A percentile compares a stretch with the other conserved stretches of the same genome.
Evolutionary conservation across 495 filamentous ascomycete genomes (phyloP).

Genomic region (Chlorociboria aeruginascens): DNA sequence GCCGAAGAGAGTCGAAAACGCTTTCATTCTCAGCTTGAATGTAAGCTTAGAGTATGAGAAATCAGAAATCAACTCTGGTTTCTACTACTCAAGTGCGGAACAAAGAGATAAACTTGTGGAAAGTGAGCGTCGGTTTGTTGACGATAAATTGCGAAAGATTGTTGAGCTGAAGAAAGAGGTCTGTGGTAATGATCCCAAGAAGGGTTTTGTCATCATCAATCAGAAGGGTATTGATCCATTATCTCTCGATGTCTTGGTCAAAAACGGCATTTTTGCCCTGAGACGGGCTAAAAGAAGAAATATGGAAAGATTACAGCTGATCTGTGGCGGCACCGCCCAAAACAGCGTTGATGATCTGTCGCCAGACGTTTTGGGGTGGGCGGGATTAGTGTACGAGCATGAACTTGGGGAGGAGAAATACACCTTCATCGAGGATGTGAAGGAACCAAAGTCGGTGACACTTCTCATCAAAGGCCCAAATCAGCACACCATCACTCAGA

Average conservation of each 20-base stretch:
- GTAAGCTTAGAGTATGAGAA: constrained; percentile 98
- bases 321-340: constrained; percentile 82
- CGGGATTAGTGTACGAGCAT: constrained; percentile 92
- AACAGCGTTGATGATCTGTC: constrained; percentile 93
- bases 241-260: constrained; percentile 86
- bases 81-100: constrained; percentile 96
- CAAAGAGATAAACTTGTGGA: constrained; percentile 97
- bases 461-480: constrained; percentile 97
- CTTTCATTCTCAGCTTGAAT: constrained; percentile 88
- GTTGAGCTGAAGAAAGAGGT: constrained; percentile 97
- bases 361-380: constrained; percentile 89
- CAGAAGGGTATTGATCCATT: constrained; percentile 98
- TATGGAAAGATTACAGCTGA: constrained; percentile 93
- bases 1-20: constrained; percentile 92
- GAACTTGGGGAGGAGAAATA: constrained; percentile 98
- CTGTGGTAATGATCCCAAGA: constrained; percentile 87
- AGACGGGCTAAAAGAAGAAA: constrained; percentile 92
- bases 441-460: constrained; percentile 98
- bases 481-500: constrained; percentile 87
- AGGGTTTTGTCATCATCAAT: constrained; percentile 96
- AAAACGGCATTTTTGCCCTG: constrained; percentile 94
- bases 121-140: constrained; percentile 90
- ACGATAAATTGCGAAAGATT: constrained; percentile 94
- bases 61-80: constrained; percentile 96
- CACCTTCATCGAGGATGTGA: constrained; percentile 97